Conservation (phyloP, 345 rosid species). For the Conringia planisiliqua region DNA sequence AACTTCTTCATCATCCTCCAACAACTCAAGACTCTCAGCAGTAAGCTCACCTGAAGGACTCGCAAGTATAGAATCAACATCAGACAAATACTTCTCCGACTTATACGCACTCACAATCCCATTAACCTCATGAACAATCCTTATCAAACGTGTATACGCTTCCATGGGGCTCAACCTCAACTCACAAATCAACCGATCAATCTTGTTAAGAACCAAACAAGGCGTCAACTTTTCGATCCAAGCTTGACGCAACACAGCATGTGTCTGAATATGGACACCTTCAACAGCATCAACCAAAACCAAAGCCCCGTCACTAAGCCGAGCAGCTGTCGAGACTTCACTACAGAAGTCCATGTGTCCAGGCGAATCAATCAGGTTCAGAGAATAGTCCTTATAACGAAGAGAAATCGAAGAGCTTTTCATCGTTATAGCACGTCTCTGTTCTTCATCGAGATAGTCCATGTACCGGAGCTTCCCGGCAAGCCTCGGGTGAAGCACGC, state of each 20-base stretch:
- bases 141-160: slow-evolving; percentile 67
- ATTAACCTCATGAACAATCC: slow-evolving; percentile 94
- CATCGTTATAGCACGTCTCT: slow-evolving; percentile 95
- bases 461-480: slow-evolving; percentile 84
- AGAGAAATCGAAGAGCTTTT: slow-evolving; percentile 91
- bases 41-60: slow-evolving; percentile 45
- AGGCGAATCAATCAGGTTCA: slow-evolving; percentile 88
- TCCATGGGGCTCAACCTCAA: slow-evolving; percentile 81
- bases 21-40: slow-evolving; percentile 57
- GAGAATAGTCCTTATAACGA: slow-evolving; percentile 45
- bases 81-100: slow-evolving; percentile 88
- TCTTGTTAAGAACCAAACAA: slow-evolving; percentile 90
- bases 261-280: slow-evolving; percentile 92
- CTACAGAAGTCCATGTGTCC: slow-evolving; percentile 99
- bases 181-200: slow-evolving; percentile 87
- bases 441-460: slow-evolving; percentile 97
- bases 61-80: slow-evolving; percentile 80
- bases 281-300: slow-evolving; percentile 96
- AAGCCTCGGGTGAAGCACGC: slow-evolving; percentile 70
- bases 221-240: slow-evolving; percentile 95
- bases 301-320: slow-evolving; percentile 87
- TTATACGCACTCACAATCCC: slow-evolving; percentile 78
- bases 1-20: slow-evolving; percentile 93
- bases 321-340: slow-evolving; percentile 90
- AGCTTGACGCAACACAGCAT: slow-evolving; percentile 81